Conservation (phyloP, 2,329 filamentous ascomycete species). For the Cucurbitaria berberidis region DNA sequence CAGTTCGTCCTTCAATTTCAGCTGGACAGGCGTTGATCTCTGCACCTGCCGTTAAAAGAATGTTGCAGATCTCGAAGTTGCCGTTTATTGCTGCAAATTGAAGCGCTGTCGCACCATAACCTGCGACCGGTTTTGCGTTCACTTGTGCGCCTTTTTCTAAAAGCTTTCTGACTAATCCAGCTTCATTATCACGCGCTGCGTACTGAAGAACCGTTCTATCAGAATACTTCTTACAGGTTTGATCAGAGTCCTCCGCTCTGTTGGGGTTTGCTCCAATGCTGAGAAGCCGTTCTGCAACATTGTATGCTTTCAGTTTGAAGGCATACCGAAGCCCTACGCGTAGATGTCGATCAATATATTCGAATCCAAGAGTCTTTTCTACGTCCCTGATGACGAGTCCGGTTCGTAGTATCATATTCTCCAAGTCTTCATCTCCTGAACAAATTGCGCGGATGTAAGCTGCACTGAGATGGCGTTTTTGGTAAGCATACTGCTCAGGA, state of each 20-base stretch:
- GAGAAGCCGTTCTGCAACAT: neutral
- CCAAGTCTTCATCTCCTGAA: neutral
- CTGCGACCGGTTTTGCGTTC: conserved; percentile 5
- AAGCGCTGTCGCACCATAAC: conserved; percentile 27
- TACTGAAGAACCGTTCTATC: neutral
- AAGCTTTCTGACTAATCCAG: neutral
- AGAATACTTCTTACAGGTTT: too few relatives aligned
- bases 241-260: too few relatives aligned
- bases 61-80: conserved; percentile 25
- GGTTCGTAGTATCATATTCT: neutral
- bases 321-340: neutral
- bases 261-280: neutral
- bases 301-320: neutral
- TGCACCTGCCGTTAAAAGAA: conserved; percentile 8
- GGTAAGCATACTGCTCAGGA: neutral
- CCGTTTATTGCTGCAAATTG: conserved; percentile 35
- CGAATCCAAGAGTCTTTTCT: neutral
- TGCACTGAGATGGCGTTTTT: neutral
- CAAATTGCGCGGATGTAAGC: neutral
- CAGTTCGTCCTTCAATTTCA: conserved; percentile 25
- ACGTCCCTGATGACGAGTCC: neutral
- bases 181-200: neutral
- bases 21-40: conserved; percentile 7
- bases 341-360: neutral
- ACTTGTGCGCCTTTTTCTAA: conserved; percentile 7